phyloP scores from a whole-genome alignment of 192 early-diverging fungal genomes.

The Gonapodya sp. region DNA sequence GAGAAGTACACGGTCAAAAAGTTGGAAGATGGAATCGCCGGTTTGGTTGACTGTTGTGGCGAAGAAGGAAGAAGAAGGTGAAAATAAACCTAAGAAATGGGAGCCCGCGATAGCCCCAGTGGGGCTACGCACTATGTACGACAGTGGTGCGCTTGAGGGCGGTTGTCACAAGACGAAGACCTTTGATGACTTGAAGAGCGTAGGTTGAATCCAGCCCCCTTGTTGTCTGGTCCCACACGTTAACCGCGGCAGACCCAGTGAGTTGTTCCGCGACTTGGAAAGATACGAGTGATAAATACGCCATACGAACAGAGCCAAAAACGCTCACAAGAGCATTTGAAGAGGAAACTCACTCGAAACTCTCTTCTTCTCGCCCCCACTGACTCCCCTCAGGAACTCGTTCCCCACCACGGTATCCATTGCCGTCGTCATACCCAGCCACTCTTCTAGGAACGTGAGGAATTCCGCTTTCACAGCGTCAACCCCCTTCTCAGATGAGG shows the following conservation, averaged over 20 bases:
- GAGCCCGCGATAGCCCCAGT: neutral
- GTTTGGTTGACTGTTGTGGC: conserved; percentile 52
- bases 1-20: conserved; percentile 63
- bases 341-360: conserved; percentile 28
- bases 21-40: conserved; percentile 63
- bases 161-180: conserved; percentile 2
- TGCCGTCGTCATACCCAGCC: conserved; percentile 22
- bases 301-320: conserved; percentile 14
- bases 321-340: conserved; percentile 15
- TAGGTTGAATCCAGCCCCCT: conserved; percentile 5
- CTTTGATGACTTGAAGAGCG: conserved; percentile 6
- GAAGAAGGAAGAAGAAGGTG: no score
- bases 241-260: neutral
- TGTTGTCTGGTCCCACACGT: conserved; percentile 1
- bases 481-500: conserved; percentile 43
- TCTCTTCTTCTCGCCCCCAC: conserved; percentile 72
- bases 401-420: conserved; percentile 49
- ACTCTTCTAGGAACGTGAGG: conserved; percentile 28
- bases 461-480: conserved; percentile 33
- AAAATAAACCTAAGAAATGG: neutral
- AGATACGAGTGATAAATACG: neutral
- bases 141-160: neutral
- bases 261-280: conserved; percentile 1
- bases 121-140: conserved; percentile 14
- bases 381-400: conserved; percentile 63